These are phyloP conservation scores for Cladochytrium tenue DNA, from an alignment of 371 early-diverging fungal species.

Conservation along the genomic window DNA sequence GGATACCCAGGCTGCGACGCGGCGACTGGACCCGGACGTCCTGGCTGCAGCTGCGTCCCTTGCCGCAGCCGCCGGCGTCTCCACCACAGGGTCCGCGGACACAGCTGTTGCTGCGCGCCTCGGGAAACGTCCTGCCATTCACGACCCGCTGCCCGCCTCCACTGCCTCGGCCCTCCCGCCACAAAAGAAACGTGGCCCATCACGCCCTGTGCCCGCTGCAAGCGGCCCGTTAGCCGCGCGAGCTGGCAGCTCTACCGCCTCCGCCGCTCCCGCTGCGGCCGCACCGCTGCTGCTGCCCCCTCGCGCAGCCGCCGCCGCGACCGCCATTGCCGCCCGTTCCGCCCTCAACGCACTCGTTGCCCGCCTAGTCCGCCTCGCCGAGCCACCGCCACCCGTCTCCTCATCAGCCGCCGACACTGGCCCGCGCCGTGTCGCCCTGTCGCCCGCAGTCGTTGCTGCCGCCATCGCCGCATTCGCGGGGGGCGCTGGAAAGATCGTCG, in stretches of 20 bases:
- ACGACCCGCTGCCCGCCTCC: too few relatives aligned
- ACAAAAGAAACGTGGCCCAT: not conserved
- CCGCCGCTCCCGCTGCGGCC: not conserved
- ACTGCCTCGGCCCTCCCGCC: not conserved
- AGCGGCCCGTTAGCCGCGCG: not conserved
- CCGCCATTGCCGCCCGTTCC: constrained; percentile 10
- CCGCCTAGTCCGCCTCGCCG: constrained; percentile 6
- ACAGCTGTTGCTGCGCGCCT: not conserved
- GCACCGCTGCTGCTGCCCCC: not conserved
- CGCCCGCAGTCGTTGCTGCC: constrained; percentile 15
- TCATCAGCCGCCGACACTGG: too few relatives aligned
- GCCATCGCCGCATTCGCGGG: constrained; percentile 16
- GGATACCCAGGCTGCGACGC: too few relatives aligned
- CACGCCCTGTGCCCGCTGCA: not conserved
- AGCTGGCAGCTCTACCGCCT: too few relatives aligned
- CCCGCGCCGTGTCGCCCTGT: too few relatives aligned
- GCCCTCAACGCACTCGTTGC: constrained; percentile 15
- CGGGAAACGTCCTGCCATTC: too few relatives aligned
- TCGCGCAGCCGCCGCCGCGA: constrained; percentile 2
- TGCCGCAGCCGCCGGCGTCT: not conserved
- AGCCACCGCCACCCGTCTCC: too few relatives aligned
- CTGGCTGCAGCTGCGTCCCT: not conserved
- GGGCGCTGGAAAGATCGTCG: constrained; percentile 22
- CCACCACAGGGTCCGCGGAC: not conserved
- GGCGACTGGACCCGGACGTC: not conserved